Conservation (phyloP, 257 asterid genomes). For the Anisodus tanguticus region DNA sequence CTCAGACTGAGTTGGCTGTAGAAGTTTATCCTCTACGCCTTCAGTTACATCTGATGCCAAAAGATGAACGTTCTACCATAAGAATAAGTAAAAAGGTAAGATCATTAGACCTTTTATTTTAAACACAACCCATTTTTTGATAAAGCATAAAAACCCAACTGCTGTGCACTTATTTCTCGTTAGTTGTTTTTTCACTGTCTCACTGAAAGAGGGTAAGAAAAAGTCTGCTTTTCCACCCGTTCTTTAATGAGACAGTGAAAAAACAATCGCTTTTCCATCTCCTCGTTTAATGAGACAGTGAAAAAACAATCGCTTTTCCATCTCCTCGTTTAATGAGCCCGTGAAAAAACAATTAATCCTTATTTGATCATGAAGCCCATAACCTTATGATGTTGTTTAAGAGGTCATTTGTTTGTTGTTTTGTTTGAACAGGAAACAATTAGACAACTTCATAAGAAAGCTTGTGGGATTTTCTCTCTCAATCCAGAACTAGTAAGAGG, state of each 20-base stretch:
- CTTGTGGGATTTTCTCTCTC: slow-evolving; percentile 83
- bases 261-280: background rate
- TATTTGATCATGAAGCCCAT: slow-evolving; percentile 3
- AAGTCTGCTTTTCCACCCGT: background rate
- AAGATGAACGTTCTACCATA: slow-evolving; percentile 72
- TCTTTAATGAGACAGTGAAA: background rate
- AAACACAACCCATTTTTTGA: background rate
- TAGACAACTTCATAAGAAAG: slow-evolving; percentile 87
- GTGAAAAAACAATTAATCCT: background rate
- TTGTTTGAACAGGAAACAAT: slow-evolving; percentile 75
- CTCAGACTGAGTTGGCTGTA: slow-evolving; percentile 92
- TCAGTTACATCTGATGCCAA: slow-evolving; percentile 92
- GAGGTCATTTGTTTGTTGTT: slow-evolving; percentile 14
- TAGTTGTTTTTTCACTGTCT: background rate
- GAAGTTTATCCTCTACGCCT: slow-evolving; percentile 97
- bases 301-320: background rate
- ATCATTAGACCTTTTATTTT: background rate
- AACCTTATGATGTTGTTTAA: slow-evolving; percentile 9
- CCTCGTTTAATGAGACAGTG: background rate
- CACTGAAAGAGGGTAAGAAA: background rate
- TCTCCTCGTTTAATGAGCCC: background rate
- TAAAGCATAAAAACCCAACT: background rate
- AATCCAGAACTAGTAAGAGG: slow-evolving; percentile 70
- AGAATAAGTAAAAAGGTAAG: slow-evolving; percentile 97
- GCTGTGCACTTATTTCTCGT: background rate